Evolutionary conservation across 495 filamentous ascomycete genomes (phyloP).

Genomic region (Penicillium crystallinum): DNA sequence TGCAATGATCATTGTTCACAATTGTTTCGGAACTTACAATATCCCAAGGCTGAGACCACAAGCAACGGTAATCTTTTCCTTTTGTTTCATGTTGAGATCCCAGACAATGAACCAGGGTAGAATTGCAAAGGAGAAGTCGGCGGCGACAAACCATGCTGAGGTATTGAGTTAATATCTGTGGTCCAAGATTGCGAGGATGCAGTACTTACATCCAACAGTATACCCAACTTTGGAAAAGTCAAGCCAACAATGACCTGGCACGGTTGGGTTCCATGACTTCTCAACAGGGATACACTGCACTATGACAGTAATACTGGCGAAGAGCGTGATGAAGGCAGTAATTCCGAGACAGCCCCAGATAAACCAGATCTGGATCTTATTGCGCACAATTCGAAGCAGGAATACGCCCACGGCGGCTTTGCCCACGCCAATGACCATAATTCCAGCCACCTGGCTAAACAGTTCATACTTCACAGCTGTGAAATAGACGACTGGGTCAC

Average conservation of each 20-base stretch:
- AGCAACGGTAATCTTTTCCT: constrained; percentile 26
- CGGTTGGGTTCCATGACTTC: constrained; percentile 18
- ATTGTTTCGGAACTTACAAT: constrained; percentile 10
- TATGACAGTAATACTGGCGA: constrained; percentile 19
- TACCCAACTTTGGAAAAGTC: constrained; percentile 27
- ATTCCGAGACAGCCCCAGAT: constrained; percentile 17
- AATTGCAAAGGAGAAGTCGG: constrained; percentile 25
- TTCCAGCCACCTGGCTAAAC: constrained; percentile 21
- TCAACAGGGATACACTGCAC: constrained; percentile 23
- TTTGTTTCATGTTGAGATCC: constrained; percentile 30
- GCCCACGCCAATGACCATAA: constrained; percentile 24
- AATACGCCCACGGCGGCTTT: constrained; percentile 23
- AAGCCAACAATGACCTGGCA: constrained; percentile 19
- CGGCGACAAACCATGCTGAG: constrained; percentile 22
- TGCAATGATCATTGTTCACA: not conserved
- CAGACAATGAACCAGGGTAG: constrained; percentile 29
- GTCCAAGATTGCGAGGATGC: too few species aligned
- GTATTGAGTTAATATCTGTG: not conserved
- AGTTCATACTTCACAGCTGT: constrained; percentile 21
- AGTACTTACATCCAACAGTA: constrained; percentile 24
- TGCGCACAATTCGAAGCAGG: constrained; percentile 25
- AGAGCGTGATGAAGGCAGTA: constrained; percentile 17
- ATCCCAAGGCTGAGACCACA: constrained; percentile 24
- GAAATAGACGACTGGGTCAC: constrained; percentile 15
- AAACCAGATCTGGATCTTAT: constrained; percentile 21